Conservation (phyloP, 2,329 filamentous ascomycete genomes). For the Diplodia corticola region DNA sequence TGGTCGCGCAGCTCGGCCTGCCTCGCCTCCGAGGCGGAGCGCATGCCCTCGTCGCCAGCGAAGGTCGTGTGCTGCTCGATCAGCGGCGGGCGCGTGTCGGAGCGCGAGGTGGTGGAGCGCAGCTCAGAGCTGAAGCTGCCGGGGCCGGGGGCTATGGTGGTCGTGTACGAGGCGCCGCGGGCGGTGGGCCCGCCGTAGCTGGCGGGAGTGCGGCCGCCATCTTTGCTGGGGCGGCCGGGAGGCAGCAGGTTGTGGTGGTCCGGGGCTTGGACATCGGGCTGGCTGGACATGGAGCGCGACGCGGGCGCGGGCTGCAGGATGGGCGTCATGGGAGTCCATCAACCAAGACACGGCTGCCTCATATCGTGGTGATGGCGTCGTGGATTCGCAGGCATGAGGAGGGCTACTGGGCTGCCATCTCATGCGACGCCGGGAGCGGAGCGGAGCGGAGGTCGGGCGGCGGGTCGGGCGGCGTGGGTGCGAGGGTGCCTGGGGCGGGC, state of each 20-base stretch:
- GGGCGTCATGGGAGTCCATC: slow-evolving; percentile 46
- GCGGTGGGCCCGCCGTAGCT: slow-evolving; percentile 56
- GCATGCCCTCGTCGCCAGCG: slow-evolving; percentile 61
- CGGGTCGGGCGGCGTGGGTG: not conserved
- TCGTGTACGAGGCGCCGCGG: slow-evolving; percentile 68
- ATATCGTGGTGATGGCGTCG: slow-evolving; percentile 32
- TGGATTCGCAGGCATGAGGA: slow-evolving; percentile 27
- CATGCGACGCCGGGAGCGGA: slow-evolving; percentile 15
- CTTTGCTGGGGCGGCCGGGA: slow-evolving; percentile 48
- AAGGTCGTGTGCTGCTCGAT: slow-evolving; percentile 53
- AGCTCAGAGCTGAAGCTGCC: slow-evolving; percentile 91
- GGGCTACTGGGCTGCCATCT: slow-evolving; percentile 22
- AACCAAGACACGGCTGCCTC: slow-evolving; percentile 31
- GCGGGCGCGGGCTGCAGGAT: slow-evolving; percentile 34
- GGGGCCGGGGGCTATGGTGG: slow-evolving; percentile 63
- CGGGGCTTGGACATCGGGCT: slow-evolving; percentile 34
- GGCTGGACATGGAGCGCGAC: slow-evolving; percentile 43
- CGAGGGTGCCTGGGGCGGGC: not conserved
- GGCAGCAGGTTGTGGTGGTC: slow-evolving; percentile 40
- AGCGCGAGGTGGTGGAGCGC: slow-evolving; percentile 68
- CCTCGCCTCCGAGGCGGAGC: slow-evolving; percentile 65
- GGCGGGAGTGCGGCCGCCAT: slow-evolving; percentile 54
- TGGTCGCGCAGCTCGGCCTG: slow-evolving; percentile 76
- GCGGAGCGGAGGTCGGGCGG: slow-evolving; percentile 7
- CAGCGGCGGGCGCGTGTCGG: slow-evolving; percentile 59